These are phyloP conservation scores for Oryza glaberrima DNA, from an alignment of 176 grass and related monocot species.

Conservation along the genomic window DNA sequence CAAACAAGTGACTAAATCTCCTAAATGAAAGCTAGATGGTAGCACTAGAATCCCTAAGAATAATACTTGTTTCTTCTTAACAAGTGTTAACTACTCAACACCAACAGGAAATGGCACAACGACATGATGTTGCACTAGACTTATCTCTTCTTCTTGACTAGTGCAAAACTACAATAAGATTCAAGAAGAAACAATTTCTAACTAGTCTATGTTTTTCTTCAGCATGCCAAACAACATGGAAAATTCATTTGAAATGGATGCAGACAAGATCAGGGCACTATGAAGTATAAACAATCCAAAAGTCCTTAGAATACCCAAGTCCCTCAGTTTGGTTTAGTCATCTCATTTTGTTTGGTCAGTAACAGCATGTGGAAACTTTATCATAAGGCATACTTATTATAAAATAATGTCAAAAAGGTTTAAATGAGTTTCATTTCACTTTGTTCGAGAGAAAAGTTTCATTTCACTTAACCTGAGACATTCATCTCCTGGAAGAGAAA, in stretches of 20 bases:
- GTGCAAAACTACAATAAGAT: too few species aligned
- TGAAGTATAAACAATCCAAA: not conserved
- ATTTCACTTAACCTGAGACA: not conserved
- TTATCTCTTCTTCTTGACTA: too few species aligned
- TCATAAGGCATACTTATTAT: not conserved
- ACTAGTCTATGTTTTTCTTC: not conserved
- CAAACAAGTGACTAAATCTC: not conserved
- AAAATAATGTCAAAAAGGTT: not conserved
- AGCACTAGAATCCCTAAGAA: not conserved
- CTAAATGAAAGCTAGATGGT: not conserved
- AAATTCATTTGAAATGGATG: not conserved
- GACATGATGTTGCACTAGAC: too few species aligned
- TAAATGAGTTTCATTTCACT: not conserved
- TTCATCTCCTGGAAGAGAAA: too few species aligned
- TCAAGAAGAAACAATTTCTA: constrained; percentile 9
- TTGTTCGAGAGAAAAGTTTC: not conserved
- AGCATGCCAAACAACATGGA: not conserved
- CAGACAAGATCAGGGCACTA: not conserved
- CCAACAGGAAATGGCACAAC: too few species aligned
- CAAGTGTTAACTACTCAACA: too few species aligned
- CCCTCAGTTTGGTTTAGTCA: not conserved
- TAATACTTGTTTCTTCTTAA: too few species aligned
- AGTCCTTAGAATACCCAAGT: not conserved
- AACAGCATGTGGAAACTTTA: not conserved
- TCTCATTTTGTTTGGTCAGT: not conserved